Base-by-base conservation (phyloP, 176 grass and related monocot species). In the Olyra latifolia region DNA sequence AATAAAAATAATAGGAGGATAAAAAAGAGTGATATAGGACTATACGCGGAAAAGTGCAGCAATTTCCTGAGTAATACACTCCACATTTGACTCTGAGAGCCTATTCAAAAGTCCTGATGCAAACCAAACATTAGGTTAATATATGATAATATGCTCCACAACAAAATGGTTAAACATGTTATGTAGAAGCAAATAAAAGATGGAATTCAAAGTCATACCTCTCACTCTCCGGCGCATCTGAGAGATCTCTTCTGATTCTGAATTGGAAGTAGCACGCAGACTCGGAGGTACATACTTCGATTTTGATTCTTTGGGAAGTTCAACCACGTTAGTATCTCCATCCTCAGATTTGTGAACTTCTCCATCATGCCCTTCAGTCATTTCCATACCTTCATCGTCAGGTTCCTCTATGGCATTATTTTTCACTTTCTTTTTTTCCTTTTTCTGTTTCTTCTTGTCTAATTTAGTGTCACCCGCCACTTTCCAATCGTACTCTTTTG, bases 51-150 rank as follows among this genome's bases (percentile, higher is more conserved):
- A 93, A 73, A 95, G 75, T 25, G 88, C 62, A 52, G 92, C 86
- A 56, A 98, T 81, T 88, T 98, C 92, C 87, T 91, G 80, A 52
- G 96, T 93, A 85, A 95, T 88, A 53, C 88, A 91, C 75, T 98
- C 95, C 69, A 98, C 86, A 14, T 93, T 98, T 27, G 88, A 89
- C 58, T 95, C 90, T 32, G 83, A 93, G 61, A 98, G 92, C 29
- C 88, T 91, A 54, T 93, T 95, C 66, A 98, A 60, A 87, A 93
- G 88, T 77, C 96, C 96, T 95, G 87, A 24, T 69, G 44, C 44
- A 95, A 20, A 73, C 9, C 63, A 32, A 42, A 81, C 25, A 84
- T 64, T 44, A 77, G 47, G 8, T 59, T 41, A 87, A 87, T 79
- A 62, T 45, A 32, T 65, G 28, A 74, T 7, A 89, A 75, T 41